Percentiles rank a stretch among this genome's conserved stretches.
These are phyloP conservation scores for Persicaria tinctoria DNA, from an alignment of 148 eudicot genomes.

Conservation along the genomic window DNA sequence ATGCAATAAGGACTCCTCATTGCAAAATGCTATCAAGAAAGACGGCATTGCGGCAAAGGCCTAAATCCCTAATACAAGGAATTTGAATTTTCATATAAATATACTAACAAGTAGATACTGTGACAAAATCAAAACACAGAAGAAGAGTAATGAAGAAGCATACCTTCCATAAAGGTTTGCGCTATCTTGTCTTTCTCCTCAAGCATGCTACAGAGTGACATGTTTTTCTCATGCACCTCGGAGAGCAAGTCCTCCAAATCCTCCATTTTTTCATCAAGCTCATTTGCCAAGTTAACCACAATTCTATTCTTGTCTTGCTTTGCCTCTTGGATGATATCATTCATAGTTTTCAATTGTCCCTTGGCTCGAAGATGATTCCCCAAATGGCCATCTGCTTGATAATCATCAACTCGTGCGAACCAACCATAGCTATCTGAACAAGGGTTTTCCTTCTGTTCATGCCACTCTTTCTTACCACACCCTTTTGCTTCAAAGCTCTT, in stretches of 20 bases:
- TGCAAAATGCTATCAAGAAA: neutral
- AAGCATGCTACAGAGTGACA: conserved; percentile 47
- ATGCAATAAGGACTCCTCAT: neutral
- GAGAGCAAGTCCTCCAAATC: conserved; percentile 42
- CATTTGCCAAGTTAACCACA: conserved; percentile 42
- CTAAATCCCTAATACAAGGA: neutral
- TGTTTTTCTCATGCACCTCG: conserved; percentile 40
- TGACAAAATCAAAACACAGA: conserved; percentile 1
- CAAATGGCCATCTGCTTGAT: conserved; percentile 35
- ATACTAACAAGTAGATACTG: neutral
- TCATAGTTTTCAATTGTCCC: conserved; percentile 47
- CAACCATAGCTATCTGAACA: conserved; percentile 59
- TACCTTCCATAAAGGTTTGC: conserved; percentile 46
- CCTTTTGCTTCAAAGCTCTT: conserved; percentile 50
- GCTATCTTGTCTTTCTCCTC: conserved; percentile 53
- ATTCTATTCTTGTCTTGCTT: conserved; percentile 21
- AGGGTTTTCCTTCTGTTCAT: conserved; percentile 18
- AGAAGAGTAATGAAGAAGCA: neutral
- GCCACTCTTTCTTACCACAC: conserved; percentile 63
- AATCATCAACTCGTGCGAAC: conserved; percentile 75
- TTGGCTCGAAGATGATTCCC: conserved; percentile 56
- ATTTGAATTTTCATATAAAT: neutral
- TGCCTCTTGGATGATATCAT: conserved; percentile 41
- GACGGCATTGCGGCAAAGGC: neutral
- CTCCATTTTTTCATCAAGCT: conserved; percentile 44